These are phyloP conservation scores for Pleurozium schreberi DNA, from an alignment of 225 moss, liverwort and hornwort genomes.

Conservation along the genomic window DNA sequence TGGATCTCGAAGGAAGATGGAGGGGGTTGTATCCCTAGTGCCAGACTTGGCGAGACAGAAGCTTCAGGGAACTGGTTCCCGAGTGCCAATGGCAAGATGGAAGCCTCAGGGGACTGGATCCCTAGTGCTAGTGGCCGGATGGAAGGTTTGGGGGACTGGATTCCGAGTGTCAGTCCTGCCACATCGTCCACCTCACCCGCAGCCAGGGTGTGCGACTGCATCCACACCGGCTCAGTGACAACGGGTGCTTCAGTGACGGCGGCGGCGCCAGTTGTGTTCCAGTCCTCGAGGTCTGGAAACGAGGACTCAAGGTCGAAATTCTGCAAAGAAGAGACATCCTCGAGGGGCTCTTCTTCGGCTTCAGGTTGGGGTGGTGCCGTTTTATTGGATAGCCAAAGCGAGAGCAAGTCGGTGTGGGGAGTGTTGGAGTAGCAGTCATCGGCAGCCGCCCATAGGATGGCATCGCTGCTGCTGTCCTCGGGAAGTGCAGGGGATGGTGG, in stretches of 20 bases:
- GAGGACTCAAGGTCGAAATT: background rate
- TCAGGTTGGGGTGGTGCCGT: background rate
- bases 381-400: background rate
- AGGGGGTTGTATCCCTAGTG: too few relatives aligned
- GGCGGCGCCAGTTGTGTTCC: background rate
- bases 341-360: background rate
- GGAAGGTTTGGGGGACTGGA: background rate
- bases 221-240: background rate
- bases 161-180: background rate
- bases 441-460: background rate
- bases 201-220: too few relatives aligned
- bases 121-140: background rate
- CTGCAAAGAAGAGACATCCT: background rate
- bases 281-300: background rate
- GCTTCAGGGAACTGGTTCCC: rapidly evolving
- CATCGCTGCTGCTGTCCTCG: background rate
- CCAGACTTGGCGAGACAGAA: background rate
- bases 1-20: background rate
- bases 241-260: background rate
- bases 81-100: background rate
- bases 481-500: background rate
- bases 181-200: background rate
- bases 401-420: background rate
- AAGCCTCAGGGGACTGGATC: background rate
- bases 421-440: background rate